phyloP scores from a whole-genome alignment of 352 stramenopile species.

The Phytophthora fragariae region DNA sequence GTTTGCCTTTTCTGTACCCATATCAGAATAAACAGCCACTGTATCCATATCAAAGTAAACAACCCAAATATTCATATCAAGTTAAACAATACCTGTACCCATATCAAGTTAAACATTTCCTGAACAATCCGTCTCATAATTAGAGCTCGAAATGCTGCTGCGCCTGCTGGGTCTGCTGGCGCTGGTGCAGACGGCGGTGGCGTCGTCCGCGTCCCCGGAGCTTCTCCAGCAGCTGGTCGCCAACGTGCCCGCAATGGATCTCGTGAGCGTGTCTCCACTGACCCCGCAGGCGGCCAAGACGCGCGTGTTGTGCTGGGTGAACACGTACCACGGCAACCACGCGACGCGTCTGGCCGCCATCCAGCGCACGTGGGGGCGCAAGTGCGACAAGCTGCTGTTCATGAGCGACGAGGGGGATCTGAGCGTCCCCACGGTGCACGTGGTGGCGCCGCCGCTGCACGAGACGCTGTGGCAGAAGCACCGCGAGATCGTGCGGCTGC shows the following conservation, averaged over 20 bases:
- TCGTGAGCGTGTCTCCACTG: conserved; percentile 70
- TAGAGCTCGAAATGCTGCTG: too few relatives aligned
- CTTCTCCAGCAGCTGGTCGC: conserved; percentile 53
- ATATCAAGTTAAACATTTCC: neutral
- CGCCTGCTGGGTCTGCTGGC: neutral
- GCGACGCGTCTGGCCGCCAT: conserved; percentile 63
- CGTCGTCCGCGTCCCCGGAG: neutral
- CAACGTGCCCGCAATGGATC: conserved; percentile 77
- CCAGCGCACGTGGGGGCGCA: conserved; percentile 77
- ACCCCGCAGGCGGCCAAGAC: conserved; percentile 47
- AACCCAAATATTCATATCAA: neutral
- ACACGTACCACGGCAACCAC: conserved; percentile 88
- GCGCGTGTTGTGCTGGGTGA: conserved; percentile 87
- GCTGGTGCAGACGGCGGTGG: neutral
- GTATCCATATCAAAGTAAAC: neutral
- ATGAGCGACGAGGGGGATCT: conserved; percentile 85
- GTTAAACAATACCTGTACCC: neutral
- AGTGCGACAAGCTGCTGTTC: conserved; percentile 90
- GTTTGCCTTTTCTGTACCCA: neutral
- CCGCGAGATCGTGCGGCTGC: conserved; percentile 78
- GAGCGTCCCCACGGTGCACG: conserved; percentile 66
- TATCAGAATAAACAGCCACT: neutral
- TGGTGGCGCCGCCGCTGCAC: conserved; percentile 70
- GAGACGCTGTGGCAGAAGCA: conserved; percentile 89
- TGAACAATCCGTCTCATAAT: too few relatives aligned